phyloP scores from a whole-genome alignment of 2,329 filamentous ascomycete genomes.

The Simplicillium aogashimaense region DNA sequence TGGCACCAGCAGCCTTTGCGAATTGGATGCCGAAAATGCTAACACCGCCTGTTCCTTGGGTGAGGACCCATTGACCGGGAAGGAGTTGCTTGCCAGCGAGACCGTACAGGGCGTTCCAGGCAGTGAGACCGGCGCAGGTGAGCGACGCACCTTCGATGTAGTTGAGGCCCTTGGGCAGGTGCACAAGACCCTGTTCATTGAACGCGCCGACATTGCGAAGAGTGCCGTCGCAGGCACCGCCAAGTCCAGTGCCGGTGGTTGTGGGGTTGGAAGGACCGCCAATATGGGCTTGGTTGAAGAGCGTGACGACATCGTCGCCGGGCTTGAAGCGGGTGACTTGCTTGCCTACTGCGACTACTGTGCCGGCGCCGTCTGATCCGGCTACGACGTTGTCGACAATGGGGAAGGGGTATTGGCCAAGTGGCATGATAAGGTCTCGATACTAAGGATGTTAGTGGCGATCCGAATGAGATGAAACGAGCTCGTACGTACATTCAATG shows the following conservation, averaged over 20 bases:
- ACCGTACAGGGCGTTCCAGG: conserved; percentile 58
- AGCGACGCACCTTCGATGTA: conserved; percentile 46
- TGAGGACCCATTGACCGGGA: conserved; percentile 50
- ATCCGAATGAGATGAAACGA: too few species aligned
- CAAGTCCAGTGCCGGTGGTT: conserved; percentile 46
- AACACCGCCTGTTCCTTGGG: conserved; percentile 63
- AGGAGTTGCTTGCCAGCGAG: conserved; percentile 33
- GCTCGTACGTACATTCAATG: conserved; percentile 31
- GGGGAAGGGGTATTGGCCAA: conserved; percentile 36
- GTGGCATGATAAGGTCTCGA: conserved; percentile 40
- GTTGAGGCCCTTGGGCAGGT: conserved; percentile 45
- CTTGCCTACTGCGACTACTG: conserved; percentile 39
- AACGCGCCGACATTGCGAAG: conserved; percentile 60
- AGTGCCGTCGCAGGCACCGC: conserved; percentile 57
- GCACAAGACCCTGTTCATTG: conserved; percentile 57
- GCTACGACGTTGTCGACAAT: conserved; percentile 33
- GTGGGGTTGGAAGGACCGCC: conserved; percentile 26
- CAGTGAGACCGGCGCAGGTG: conserved; percentile 51
- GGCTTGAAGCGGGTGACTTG: conserved; percentile 36
- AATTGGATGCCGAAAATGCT: conserved; percentile 56
- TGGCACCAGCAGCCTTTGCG: conserved; percentile 37
- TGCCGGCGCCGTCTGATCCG: conserved; percentile 43
- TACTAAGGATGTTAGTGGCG: conserved; percentile 22
- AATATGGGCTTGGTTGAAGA: conserved; percentile 50
- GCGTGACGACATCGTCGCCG: conserved; percentile 46